Evolutionary conservation across 305 asterid genomes (phyloP).

Genomic region (Lippia alba): DNA sequence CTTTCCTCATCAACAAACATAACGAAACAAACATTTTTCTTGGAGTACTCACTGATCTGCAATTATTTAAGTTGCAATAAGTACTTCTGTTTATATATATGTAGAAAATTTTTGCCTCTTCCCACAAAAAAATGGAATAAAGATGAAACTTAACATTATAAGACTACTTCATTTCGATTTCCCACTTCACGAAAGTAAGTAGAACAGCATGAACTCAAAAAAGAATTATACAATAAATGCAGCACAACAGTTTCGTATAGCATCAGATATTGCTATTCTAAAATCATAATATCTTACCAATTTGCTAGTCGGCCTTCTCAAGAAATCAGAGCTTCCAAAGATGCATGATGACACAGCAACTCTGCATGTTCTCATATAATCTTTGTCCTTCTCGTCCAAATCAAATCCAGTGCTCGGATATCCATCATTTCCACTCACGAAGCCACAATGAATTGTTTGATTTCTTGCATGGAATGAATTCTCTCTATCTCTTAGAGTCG

Average conservation of each 20-base stretch:
- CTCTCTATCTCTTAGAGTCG: constrained; percentile 75
- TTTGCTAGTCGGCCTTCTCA: constrained; percentile 91
- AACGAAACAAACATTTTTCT: constrained; percentile 83
- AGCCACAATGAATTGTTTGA: constrained; percentile 89
- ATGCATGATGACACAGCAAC: constrained; percentile 90
- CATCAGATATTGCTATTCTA: neutral
- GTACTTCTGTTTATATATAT: no score
- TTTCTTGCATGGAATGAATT: constrained; percentile 69
- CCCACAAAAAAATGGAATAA: neutral
- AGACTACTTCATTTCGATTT: neutral
- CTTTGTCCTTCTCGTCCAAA: constrained; percentile 70
- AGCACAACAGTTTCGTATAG: constrained; percentile 1
- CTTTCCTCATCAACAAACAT: constrained; percentile 90
- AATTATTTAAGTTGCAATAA: constrained; percentile 31
- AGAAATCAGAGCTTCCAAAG: constrained; percentile 90
- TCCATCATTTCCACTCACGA: constrained; percentile 66
- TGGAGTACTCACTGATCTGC: constrained; percentile 92
- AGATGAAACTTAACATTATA: neutral
- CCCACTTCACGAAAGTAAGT: no score
- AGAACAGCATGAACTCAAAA: constrained; percentile 6
- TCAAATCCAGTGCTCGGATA: constrained; percentile 78
- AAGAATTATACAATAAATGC: neutral
- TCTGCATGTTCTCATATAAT: constrained; percentile 65
- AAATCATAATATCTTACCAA: constrained; percentile 57
- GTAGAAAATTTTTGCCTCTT: neutral